Percentiles rank a stretch among this genome's conserved stretches.
Evolutionary conservation across 441 rosid species (phyloP).

Genomic region (Metrosideros polymorpha): DNA sequence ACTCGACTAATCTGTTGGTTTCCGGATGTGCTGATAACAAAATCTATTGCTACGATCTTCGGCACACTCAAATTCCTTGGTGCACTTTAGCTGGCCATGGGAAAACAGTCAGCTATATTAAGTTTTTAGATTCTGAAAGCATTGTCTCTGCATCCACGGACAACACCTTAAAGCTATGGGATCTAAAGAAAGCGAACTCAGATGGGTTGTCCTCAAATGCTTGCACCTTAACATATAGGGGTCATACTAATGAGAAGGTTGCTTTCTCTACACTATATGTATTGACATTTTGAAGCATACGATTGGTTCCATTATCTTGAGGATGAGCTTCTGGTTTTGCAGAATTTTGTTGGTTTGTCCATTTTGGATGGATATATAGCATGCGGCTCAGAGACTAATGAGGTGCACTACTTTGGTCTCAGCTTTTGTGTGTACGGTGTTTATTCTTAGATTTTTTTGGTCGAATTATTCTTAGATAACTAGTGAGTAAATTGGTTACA

Average conservation of each 20-base stretch:
- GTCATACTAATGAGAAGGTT: constrained; percentile 92
- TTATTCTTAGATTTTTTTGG: background rate
- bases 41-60: constrained; percentile 86
- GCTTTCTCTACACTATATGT: background rate
- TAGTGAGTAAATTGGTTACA: background rate
- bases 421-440: background rate
- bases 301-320: background rate
- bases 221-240: constrained; percentile 67
- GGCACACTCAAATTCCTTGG: constrained; percentile 77
- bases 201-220: constrained; percentile 56
- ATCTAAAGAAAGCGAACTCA: constrained; percentile 64
- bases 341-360: constrained; percentile 96
- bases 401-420: constrained; percentile 34
- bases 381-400: constrained; percentile 97
- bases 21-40: constrained; percentile 90
- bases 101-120: constrained; percentile 88
- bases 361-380: constrained; percentile 73
- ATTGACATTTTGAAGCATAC: background rate
- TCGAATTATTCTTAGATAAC: background rate
- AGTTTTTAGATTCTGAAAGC: constrained; percentile 82
- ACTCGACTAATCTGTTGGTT: constrained; percentile 76
- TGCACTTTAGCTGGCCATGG: constrained; percentile 80
- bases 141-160: constrained; percentile 94
- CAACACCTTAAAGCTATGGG: constrained; percentile 90
- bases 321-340: constrained; percentile 11